A percentile compares a stretch with the other conserved stretches of the same genome.
Evolutionary conservation across 1,284 basidiomycete species (phyloP).

Genomic region (Stygiomarasmius scandens): DNA sequence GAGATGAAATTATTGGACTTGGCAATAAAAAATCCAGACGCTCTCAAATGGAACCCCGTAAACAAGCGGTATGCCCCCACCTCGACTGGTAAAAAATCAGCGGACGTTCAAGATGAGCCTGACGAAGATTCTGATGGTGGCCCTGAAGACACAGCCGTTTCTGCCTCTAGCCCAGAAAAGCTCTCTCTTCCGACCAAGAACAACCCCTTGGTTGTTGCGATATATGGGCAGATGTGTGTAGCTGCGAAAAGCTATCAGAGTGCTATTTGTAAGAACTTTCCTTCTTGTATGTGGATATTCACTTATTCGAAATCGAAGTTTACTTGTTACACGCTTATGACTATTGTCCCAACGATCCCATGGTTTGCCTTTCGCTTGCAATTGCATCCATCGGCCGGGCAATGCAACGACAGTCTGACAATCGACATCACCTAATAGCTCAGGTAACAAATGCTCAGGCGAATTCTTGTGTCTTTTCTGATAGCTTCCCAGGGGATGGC

Average conservation of each 20-base stretch:
- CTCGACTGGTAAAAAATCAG: slow-evolving; percentile 22
- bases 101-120: slow-evolving; percentile 20
- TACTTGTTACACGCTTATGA: slow-evolving; percentile 91
- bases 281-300: slow-evolving; percentile 3
- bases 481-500: slow-evolving; percentile 65
- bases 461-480: neutral
- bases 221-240: slow-evolving; percentile 90
- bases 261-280: slow-evolving; percentile 73
- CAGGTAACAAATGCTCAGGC: slow-evolving; percentile 50
- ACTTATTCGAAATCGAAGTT: slow-evolving; percentile 46
- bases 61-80: slow-evolving; percentile 54
- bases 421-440: slow-evolving; percentile 84
- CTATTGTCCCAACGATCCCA: slow-evolving; percentile 79
- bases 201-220: slow-evolving; percentile 74
- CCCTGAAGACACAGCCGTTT: neutral
- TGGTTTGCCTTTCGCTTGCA: slow-evolving; percentile 82
- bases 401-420: slow-evolving; percentile 93
- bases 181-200: slow-evolving; percentile 63
- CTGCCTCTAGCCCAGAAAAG: slow-evolving; percentile 10
- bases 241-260: slow-evolving; percentile 88
- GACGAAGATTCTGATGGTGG: slow-evolving; percentile 12
- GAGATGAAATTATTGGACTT: slow-evolving; percentile 71
- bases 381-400: slow-evolving; percentile 87
- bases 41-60: slow-evolving; percentile 57
- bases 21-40: slow-evolving; percentile 61